A percentile compares a stretch with the other conserved stretches of the same genome.
These are phyloP conservation scores for Clarireedia monteithiana DNA, from an alignment of 2,329 filamentous ascomycete genomes.

Conservation along the genomic window DNA sequence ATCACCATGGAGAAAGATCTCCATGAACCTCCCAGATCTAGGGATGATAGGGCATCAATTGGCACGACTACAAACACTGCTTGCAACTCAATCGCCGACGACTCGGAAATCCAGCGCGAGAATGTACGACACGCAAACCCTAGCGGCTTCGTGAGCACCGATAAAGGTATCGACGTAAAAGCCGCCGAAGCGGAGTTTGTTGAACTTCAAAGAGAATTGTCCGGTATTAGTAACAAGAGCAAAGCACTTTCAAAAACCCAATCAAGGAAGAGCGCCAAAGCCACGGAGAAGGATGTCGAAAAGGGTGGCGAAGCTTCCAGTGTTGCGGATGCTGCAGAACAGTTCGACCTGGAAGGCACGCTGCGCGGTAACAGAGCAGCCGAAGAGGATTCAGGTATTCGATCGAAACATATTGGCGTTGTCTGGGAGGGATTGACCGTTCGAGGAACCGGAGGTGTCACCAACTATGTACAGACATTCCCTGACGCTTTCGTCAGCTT, in stretches of 20 bases:
- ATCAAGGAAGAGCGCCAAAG: constrained; percentile 23
- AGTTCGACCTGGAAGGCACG: constrained; percentile 69
- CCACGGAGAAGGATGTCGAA: constrained; percentile 46
- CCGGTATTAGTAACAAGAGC: constrained; percentile 47
- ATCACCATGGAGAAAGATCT: constrained; percentile 3
- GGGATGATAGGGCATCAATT: background rate
- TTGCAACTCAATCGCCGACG: constrained; percentile 1
- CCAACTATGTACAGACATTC: constrained; percentile 66
- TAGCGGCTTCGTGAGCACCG: constrained; percentile 35
- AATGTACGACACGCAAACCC: constrained; percentile 34
- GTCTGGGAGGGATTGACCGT: constrained; percentile 74
- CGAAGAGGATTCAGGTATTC: constrained; percentile 70
- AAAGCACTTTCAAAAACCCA: constrained; percentile 42
- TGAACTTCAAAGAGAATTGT: constrained; percentile 55
- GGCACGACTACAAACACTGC: background rate
- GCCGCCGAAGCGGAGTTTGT: constrained; percentile 65
- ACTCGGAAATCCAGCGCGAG: constrained; percentile 37
- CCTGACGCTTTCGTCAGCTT: constrained; percentile 65
- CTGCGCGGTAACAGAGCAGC: constrained; percentile 65
- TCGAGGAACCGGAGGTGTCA: constrained; percentile 63
- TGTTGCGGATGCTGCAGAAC: constrained; percentile 31
- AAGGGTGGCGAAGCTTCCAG: constrained; percentile 37
- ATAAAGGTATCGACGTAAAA: constrained; percentile 47
- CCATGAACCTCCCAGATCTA: background rate
- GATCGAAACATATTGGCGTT: constrained; percentile 70